These are phyloP conservation scores for Trichodelitschia bisporula DNA, from an alignment of 495 filamentous ascomycete species.

Conservation along the genomic window DNA sequence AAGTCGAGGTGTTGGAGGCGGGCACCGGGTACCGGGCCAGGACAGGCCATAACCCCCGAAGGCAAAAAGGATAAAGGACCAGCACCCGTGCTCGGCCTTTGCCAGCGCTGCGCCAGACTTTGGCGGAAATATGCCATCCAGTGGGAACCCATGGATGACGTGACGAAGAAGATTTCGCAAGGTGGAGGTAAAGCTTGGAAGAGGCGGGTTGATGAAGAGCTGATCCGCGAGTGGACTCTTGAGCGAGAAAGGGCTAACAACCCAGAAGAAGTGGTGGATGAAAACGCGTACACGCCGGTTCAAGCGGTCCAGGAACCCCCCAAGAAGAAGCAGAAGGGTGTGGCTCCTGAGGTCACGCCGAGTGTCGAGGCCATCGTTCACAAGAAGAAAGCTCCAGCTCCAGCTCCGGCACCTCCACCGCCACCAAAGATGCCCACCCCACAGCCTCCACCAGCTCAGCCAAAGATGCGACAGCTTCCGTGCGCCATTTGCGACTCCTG, in stretches of 20 bases:
- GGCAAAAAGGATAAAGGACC: constrained; percentile 43
- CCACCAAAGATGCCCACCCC: constrained; percentile 16
- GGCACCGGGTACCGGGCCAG: constrained; percentile 52
- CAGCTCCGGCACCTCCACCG: constrained; percentile 17
- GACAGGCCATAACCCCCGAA: constrained; percentile 36
- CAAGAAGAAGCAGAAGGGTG: constrained; percentile 34
- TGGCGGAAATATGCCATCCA: constrained; percentile 92
- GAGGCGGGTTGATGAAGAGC: constrained; percentile 70
- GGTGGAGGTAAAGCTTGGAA: constrained; percentile 71
- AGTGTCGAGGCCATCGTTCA: no score
- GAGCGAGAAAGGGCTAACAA: constrained; percentile 1
- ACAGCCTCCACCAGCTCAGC: constrained; percentile 13
- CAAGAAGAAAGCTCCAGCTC: constrained; percentile 23
- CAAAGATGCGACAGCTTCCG: constrained; percentile 26
- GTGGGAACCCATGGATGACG: constrained; percentile 87
- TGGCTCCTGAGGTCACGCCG: constrained; percentile 19
- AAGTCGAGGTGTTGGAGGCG: constrained; percentile 75
- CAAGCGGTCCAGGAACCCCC: constrained; percentile 16
- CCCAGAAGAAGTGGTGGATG: no score
- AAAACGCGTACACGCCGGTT: no score
- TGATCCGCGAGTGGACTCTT: constrained; percentile 48
- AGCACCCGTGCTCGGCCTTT: constrained; percentile 64
- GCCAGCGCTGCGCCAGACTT: constrained; percentile 64
- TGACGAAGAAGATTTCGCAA: constrained; percentile 67
- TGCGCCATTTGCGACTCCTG: constrained; percentile 65